phyloP scores from a whole-genome alignment of 177 flowering plant genomes.

The Vitis hybrid region DNA sequence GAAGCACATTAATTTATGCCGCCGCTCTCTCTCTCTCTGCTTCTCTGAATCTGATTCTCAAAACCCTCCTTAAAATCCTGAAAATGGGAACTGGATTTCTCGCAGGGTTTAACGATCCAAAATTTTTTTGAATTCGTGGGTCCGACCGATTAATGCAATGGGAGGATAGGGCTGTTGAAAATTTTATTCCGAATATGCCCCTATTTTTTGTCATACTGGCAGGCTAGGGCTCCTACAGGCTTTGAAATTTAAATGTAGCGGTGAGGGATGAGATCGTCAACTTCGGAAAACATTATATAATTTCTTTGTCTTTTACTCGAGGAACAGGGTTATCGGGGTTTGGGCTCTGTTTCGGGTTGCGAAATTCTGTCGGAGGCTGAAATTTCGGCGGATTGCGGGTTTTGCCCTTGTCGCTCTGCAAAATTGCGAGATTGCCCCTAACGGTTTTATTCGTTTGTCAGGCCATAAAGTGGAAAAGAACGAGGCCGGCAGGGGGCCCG shows the following conservation, averaged over 20 bases:
- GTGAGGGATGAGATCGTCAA: slow-evolving; percentile 14
- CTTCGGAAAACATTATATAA: background rate
- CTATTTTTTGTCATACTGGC: background rate
- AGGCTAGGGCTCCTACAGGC: background rate
- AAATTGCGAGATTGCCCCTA: slow-evolving; percentile 27
- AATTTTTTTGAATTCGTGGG: slow-evolving; percentile 8
- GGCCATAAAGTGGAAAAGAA: background rate
- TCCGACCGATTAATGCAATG: background rate
- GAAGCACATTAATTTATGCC: background rate
- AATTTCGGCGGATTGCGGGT: slow-evolving; percentile 23
- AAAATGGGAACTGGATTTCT: slow-evolving; percentile 14
- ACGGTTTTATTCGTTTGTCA: slow-evolving; percentile 23
- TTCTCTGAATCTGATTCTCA: slow-evolving; percentile 2
- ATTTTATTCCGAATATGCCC: slow-evolving; percentile 17
- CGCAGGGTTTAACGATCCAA: slow-evolving; percentile 15
- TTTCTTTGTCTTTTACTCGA: slow-evolving; percentile 15
- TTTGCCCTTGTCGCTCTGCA: background rate
- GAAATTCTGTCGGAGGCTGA: slow-evolving; percentile 26
- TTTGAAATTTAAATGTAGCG: slow-evolving; percentile 20
- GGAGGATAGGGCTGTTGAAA: background rate
- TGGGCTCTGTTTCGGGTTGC: slow-evolving; percentile 27
- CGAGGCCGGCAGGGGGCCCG: slow-evolving; percentile 6
- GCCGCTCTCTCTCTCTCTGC: slow-evolving; percentile 11
- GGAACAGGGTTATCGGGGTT: slow-evolving; percentile 20
- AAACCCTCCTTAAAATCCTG: slow-evolving; percentile 24